Conservation (phyloP, 306 rosid species). For the Leucaena leucocephala region DNA sequence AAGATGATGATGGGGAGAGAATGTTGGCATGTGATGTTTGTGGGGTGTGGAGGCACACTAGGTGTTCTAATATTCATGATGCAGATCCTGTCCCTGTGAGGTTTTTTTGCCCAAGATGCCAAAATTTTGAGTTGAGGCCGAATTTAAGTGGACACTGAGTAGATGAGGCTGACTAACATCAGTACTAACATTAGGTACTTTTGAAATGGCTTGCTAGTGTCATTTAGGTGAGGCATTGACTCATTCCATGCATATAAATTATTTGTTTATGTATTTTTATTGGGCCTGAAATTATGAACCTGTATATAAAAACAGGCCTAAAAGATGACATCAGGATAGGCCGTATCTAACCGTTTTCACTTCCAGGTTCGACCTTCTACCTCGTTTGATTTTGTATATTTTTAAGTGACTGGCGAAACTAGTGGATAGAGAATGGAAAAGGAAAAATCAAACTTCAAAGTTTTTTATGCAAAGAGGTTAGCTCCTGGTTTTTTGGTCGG, state of each 20-base stretch:
- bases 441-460: constrained; percentile 13
- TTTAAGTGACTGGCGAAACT: constrained; percentile 24
- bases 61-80: constrained; percentile 80
- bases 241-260: constrained; percentile 25
- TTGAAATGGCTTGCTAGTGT: constrained; percentile 47
- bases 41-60: constrained; percentile 88
- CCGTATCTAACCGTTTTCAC: constrained; percentile 32
- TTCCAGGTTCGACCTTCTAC: constrained; percentile 23
- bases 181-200: constrained; percentile 42
- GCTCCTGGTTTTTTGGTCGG: not conserved
- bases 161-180: constrained; percentile 50
- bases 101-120: constrained; percentile 76
- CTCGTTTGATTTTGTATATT: constrained; percentile 30
- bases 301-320: constrained; percentile 53
- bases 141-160: constrained; percentile 53
- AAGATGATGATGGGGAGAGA: constrained; percentile 96
- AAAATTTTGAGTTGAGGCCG: constrained; percentile 36
- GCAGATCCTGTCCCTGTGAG: constrained; percentile 66
- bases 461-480: not conserved
- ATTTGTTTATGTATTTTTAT: constrained; percentile 23
- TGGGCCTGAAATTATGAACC: constrained; percentile 39
- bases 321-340: constrained; percentile 27
- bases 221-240: constrained; percentile 40
- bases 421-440: constrained; percentile 10
- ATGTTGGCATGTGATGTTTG: constrained; percentile 92